These are phyloP conservation scores for Diutina sp. DNA, from an alignment of 1,139 yeast genomes.

Conservation along the genomic window DNA sequence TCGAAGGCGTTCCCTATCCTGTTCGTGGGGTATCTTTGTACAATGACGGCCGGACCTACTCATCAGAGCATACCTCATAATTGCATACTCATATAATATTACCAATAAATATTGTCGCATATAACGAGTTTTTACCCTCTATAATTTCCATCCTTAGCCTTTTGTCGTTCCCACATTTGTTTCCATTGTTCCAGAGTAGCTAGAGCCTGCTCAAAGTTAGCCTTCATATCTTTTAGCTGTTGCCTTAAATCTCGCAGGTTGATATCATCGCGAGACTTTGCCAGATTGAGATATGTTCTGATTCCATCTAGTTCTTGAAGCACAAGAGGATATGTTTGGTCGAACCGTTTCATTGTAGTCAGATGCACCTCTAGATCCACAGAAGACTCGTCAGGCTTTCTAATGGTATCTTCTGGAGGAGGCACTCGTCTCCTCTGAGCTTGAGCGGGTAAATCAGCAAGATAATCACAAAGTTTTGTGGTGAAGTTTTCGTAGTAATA, in stretches of 20 bases:
- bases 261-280: background rate
- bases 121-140: too few relatives aligned
- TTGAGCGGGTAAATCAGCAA: background rate
- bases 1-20: constrained; percentile 10
- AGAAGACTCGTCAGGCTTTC: background rate
- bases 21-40: constrained; percentile 13
- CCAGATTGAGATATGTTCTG: background rate
- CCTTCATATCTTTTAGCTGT: background rate
- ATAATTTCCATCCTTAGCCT: background rate
- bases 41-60: constrained; percentile 2
- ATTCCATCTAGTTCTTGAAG: background rate
- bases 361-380: background rate
- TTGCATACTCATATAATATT: background rate
- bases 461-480: background rate
- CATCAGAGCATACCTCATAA: background rate
- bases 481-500: background rate
- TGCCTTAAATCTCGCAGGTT: background rate
- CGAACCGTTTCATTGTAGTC: background rate
- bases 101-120: background rate
- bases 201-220: background rate
- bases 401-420: background rate
- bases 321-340: background rate
- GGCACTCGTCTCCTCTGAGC: background rate
- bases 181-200: background rate
- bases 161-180: background rate